Evolutionary conservation across 2,329 filamentous ascomycete genomes (phyloP).

Genomic region (Lecanicillium sp.): DNA sequence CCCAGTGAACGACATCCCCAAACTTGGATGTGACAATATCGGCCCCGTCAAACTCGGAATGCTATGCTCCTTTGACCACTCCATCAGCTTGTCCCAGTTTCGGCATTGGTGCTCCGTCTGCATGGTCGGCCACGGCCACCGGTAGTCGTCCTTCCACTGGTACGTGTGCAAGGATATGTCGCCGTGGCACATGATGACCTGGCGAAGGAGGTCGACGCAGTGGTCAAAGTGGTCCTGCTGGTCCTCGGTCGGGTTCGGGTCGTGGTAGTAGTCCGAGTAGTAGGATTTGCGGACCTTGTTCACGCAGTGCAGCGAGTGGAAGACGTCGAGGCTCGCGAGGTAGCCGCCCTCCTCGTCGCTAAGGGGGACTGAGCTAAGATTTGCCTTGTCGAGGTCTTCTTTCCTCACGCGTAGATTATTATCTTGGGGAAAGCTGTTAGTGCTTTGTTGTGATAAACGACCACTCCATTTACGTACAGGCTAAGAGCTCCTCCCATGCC

Average conservation of each 20-base stretch:
- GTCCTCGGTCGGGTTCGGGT: slow-evolving; percentile 9
- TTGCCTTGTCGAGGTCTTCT: slow-evolving; percentile 7
- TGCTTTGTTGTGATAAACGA: too few relatives aligned
- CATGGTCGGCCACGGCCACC: slow-evolving; percentile 6
- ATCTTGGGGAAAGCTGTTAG: not conserved
- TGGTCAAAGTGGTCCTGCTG: slow-evolving; percentile 11
- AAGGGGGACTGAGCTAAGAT: slow-evolving; percentile 6
- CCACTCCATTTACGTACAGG: slow-evolving; percentile 1
- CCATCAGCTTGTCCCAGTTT: slow-evolving; percentile 9
- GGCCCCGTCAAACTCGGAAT: slow-evolving; percentile 1
- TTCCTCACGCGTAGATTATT: slow-evolving; percentile 7
- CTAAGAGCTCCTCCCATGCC: slow-evolving; percentile 5
- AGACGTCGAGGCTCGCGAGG: slow-evolving; percentile 9
- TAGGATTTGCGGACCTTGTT: slow-evolving; percentile 10
- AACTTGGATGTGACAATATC: slow-evolving; percentile 3
- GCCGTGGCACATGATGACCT: slow-evolving; percentile 12
- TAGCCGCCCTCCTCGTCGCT: slow-evolving; percentile 10
- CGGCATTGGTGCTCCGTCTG: slow-evolving; percentile 8
- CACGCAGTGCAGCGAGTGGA: slow-evolving; percentile 9
- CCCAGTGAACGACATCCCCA: slow-evolving; percentile 2
- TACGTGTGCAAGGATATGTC: slow-evolving; percentile 9
- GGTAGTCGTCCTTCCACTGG: slow-evolving; percentile 9
- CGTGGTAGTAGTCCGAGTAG: slow-evolving; percentile 10
- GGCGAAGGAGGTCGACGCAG: slow-evolving; percentile 12
- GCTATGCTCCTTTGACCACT: slow-evolving; percentile 4